A percentile compares a stretch with the other conserved stretches of the same genome.
These are phyloP conservation scores for Bacterosira constricta DNA, from an alignment of 108 stramenopile genomes.

Conservation along the genomic window DNA sequence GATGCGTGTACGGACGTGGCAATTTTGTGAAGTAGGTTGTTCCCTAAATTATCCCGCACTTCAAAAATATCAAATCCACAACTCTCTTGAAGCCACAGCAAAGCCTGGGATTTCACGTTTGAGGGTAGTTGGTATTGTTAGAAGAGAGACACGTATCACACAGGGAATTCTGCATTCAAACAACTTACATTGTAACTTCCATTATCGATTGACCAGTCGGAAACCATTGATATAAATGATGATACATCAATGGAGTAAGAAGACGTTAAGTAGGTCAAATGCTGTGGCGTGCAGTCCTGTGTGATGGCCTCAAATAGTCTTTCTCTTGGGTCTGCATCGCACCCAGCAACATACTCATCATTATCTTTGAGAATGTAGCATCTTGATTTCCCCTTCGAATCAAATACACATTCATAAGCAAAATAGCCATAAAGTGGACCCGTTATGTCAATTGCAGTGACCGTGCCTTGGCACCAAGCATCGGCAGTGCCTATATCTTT, in stretches of 20 bases:
- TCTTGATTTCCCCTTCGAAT: not conserved
- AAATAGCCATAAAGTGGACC: not conserved
- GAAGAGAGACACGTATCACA: not conserved
- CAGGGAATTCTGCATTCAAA: not conserved
- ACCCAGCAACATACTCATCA: conserved; percentile 1
- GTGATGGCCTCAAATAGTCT: conserved; percentile 18
- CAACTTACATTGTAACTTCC: conserved; percentile 12
- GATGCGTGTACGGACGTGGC: conserved; percentile 7
- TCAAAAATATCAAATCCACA: not conserved
- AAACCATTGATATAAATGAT: not conserved
- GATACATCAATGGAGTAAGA: conserved; percentile 3
- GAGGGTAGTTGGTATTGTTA: not conserved
- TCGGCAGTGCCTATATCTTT: too few relatives aligned
- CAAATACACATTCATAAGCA: conserved; percentile 6
- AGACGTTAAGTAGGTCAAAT: not conserved
- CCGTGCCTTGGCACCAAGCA: not conserved
- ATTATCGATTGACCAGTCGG: conserved; percentile 1
- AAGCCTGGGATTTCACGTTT: not conserved
- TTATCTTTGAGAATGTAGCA: conserved; percentile 2
- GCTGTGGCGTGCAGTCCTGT: conserved; percentile 7
- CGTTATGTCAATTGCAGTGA: not conserved
- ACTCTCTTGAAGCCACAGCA: conserved; percentile 9
- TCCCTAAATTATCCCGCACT: conserved; percentile 1
- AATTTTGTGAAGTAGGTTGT: conserved; percentile 14
- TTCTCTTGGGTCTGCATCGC: conserved; percentile 4